phyloP scores from a whole-genome alignment of 2,329 filamentous ascomycete species.

The Cercospora brassicicola region DNA sequence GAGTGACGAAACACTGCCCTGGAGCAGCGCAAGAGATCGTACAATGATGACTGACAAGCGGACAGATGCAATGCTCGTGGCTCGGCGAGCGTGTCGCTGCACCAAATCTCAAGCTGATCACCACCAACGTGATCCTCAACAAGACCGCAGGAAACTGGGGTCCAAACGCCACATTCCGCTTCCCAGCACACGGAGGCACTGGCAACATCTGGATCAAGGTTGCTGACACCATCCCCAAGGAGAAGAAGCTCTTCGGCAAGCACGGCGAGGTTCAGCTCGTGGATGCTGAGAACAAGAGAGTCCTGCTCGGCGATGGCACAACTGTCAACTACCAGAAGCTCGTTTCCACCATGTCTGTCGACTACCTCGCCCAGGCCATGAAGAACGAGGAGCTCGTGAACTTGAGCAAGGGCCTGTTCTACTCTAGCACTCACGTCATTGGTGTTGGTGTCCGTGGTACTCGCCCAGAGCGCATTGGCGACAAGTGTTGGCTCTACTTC shows the following conservation, averaged over 20 bases:
- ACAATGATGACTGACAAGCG: constrained; percentile 4
- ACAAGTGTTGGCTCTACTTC: constrained; percentile 99
- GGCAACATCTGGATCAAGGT: constrained; percentile 99
- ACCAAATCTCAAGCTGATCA: constrained; percentile 89
- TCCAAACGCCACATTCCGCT: constrained; percentile 96
- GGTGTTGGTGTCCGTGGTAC: constrained; percentile 90
- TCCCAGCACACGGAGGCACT: constrained; percentile 91
- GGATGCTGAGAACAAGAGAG: constrained; percentile 79
- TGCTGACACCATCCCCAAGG: constrained; percentile 83
- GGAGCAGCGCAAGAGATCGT: neutral
- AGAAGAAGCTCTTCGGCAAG: constrained; percentile 89
- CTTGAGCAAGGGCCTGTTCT: constrained; percentile 89
- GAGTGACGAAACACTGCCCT: constrained; percentile 37
- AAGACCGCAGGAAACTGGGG: constrained; percentile 98
- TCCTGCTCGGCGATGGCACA: constrained; percentile 78
- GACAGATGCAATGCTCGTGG: constrained; percentile 98
- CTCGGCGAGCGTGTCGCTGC: constrained; percentile 97
- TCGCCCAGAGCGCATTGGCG: constrained; percentile 91
- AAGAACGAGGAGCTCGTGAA: constrained; percentile 79
- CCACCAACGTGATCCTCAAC: constrained; percentile 90
- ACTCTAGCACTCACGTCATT: constrained; percentile 95
- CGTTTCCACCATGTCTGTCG: constrained; percentile 93
- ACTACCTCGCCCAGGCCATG: constrained; percentile 83
- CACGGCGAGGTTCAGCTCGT: constrained; percentile 82
- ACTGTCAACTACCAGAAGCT: constrained; percentile 90